These are phyloP conservation scores for Tuber calosporum DNA, from an alignment of 495 filamentous ascomycete genomes.

Conservation along the genomic window DNA sequence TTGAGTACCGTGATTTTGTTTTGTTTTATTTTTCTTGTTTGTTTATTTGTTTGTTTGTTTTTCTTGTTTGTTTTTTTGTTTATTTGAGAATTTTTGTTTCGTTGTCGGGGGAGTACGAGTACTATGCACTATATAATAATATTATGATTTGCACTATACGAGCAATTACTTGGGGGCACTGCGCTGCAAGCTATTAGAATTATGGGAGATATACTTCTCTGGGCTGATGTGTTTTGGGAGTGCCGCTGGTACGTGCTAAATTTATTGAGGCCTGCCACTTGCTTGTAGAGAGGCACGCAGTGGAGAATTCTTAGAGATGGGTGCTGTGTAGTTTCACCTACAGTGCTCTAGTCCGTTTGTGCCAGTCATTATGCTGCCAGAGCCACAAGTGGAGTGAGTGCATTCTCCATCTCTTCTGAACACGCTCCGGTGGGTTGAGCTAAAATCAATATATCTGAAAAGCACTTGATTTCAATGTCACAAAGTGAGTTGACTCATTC, in stretches of 20 bases:
- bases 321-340: neutral
- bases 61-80: neutral
- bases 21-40: neutral
- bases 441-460: neutral
- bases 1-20: neutral
- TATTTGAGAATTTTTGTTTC: neutral
- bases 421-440: neutral
- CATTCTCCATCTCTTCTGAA: neutral
- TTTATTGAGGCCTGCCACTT: neutral
- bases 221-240: neutral
- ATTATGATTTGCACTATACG: neutral
- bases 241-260: neutral
- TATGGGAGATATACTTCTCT: neutral
- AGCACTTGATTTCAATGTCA: neutral
- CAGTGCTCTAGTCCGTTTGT: neutral
- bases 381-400: neutral
- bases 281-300: neutral
- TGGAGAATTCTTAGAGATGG: neutral
- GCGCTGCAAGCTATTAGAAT: neutral
- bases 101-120: neutral
- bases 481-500: neutral
- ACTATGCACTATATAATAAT: neutral
- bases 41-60: neutral
- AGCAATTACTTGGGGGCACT: neutral
- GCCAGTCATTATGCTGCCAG: neutral